Conservation (phyloP, 1,284 basidiomycete genomes). For the Leccinum variabile region DNA sequence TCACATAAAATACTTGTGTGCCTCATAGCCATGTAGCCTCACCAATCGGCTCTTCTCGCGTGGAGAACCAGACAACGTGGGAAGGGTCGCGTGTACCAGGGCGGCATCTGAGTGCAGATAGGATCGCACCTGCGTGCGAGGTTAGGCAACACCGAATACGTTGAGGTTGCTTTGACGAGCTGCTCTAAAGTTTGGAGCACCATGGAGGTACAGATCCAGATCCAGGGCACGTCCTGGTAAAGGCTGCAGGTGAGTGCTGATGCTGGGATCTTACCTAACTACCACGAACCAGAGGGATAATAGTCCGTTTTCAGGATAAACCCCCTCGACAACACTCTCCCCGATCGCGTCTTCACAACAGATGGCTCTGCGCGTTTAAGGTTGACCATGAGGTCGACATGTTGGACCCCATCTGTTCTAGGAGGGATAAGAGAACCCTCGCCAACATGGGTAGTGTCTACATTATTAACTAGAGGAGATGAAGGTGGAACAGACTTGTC, state of each 20-base stretch:
- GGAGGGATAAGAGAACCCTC: constrained; percentile 5
- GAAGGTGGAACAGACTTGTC: constrained; percentile 13
- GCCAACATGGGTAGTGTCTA: constrained; percentile 6
- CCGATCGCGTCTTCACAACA: constrained; percentile 85
- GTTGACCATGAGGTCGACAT: constrained; percentile 59
- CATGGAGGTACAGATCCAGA: constrained; percentile 89
- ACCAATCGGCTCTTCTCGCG: constrained; percentile 82
- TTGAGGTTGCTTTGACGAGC: constrained; percentile 76
- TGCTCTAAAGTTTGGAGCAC: constrained; percentile 94
- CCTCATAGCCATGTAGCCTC: constrained; percentile 26
- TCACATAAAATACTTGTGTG: not conserved
- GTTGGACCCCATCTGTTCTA: constrained; percentile 13
- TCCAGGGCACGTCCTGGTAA: constrained; percentile 79
- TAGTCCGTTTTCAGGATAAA: constrained; percentile 95
- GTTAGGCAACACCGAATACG: constrained; percentile 94
- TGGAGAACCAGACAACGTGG: constrained; percentile 83
- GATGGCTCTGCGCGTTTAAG: constrained; percentile 65
- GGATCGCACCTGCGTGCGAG: constrained; percentile 89
- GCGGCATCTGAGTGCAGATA: constrained; percentile 83
- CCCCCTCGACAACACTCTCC: constrained; percentile 86
- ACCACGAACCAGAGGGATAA: constrained; percentile 72
- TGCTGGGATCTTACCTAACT: not conserved
- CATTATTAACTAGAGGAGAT: constrained; percentile 1
- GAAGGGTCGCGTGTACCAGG: constrained; percentile 62
- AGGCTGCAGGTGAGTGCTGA: constrained; percentile 5